Base-by-base conservation (phyloP, 2,329 filamentous ascomycete genomes). In the Stenocarpella maydis region DNA sequence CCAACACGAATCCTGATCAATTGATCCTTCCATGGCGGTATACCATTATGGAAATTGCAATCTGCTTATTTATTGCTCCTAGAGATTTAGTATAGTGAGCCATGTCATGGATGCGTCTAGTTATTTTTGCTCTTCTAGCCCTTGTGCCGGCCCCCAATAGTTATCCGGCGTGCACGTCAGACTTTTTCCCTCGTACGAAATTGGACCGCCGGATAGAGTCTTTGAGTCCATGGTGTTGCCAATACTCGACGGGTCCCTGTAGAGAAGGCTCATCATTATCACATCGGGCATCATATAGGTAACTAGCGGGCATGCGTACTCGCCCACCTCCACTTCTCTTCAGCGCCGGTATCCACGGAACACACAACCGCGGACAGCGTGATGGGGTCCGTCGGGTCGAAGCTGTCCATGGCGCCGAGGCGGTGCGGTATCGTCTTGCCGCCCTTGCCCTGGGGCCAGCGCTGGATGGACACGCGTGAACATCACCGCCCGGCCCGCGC, bases 241-340 rank as follows among this genome's bases (percentile, higher is more conserved):
- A 10, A 43, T 49, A 9, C 58, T 63, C 43, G 58, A 28, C n/a
- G n/a, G 28, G 43, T 49, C 37, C 43, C 58, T 63, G 58, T 17
- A 24, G 15, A 63, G 6, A 12, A 7, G 15, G 0, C 8, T 19
- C 4, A 12, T 63, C 17, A 63, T 28, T 37, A 49, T 34, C 58
- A 15, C 24, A 12, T 19, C 9, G 41, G 26, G 10, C 7, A 31
- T 21, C 50, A 8, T 14, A n/a, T 54, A 34, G 50, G 12, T 17
- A 26, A 17, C 4, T 9, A 9, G 31, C 31, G 31, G 4, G 31
- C 31, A 12, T 54, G 19, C 19, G 21, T 26, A 43, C 28, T 12
- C 37, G 31, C 58, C 49, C 19, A 63, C 58, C 43, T 63, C 43
- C 58, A 37, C 58, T 49, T 63, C 43, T 63, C 58, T 7, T 63